Conservation (phyloP, 2,329 filamentous ascomycete species). For the Diaporthe sp. region DNA sequence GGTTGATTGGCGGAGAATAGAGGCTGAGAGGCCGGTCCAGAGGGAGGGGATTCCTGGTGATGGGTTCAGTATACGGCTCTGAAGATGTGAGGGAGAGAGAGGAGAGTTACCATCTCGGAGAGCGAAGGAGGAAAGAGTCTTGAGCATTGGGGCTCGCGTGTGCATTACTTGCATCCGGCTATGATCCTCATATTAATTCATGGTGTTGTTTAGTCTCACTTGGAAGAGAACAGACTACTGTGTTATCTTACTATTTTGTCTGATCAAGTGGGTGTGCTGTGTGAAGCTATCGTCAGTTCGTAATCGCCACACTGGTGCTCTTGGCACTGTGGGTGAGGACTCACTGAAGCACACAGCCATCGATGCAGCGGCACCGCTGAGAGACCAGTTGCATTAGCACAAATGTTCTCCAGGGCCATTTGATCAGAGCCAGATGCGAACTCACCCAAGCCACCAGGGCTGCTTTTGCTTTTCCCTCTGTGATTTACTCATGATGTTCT, state of each 20-base stretch:
- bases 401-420: background rate
- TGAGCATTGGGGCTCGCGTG: constrained; percentile 55
- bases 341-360: constrained; percentile 61
- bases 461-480: constrained; percentile 50
- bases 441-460: constrained; percentile 60
- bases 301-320: background rate
- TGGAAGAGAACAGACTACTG: background rate
- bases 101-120: constrained; percentile 51
- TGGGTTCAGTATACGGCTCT: background rate
- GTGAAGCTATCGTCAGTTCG: constrained; percentile 33
- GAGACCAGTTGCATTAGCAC: background rate
- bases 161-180: constrained; percentile 60
- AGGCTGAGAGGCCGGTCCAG: constrained; percentile 58
- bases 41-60: constrained; percentile 54
- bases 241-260: constrained; percentile 57
- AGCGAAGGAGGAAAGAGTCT: constrained; percentile 53
- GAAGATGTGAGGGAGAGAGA: background rate
- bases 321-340: constrained; percentile 37
- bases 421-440: background rate
- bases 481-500: constrained; percentile 26
- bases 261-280: constrained; percentile 59
- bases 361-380: constrained; percentile 57
- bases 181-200: background rate
- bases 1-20: constrained; percentile 57
- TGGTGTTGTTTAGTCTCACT: background rate